phyloP scores from a whole-genome alignment of 2,329 filamentous ascomycete species.

The Stenocarpella maydis region DNA sequence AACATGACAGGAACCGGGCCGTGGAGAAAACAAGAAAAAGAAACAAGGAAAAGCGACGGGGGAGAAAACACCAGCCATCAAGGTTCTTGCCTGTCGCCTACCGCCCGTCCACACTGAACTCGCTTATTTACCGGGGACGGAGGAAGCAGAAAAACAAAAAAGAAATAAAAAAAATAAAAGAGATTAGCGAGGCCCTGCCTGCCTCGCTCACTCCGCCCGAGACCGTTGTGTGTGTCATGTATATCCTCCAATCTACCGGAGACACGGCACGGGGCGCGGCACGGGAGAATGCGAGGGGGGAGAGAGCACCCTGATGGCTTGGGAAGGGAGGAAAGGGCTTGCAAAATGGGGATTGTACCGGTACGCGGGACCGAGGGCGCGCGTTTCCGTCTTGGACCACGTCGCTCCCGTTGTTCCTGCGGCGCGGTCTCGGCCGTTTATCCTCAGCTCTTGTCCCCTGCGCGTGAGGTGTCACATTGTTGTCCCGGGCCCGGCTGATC shows the following conservation, averaged over 20 bases:
- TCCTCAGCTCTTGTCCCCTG: not conserved
- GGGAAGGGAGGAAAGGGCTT: too few relatives aligned
- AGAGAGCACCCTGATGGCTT: not conserved
- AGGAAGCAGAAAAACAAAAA: too few relatives aligned
- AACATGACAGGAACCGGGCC: not conserved
- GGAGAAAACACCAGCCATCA: slow-evolving; percentile 1
- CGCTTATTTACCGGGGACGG: not conserved
- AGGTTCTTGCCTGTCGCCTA: not conserved
- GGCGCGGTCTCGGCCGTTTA: slow-evolving; percentile 9
- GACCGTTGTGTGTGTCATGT: not conserved
- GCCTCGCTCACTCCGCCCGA: not conserved
- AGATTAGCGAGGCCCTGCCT: not conserved
- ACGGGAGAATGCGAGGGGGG: not conserved
- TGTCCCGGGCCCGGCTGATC: not conserved
- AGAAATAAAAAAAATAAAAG: not conserved
- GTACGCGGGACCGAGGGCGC: not conserved
- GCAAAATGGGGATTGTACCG: not conserved
- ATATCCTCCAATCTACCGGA: slow-evolving; percentile 1
- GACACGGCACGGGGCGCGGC: slow-evolving; percentile 16
- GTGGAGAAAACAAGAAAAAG: not conserved
- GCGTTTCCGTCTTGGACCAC: not conserved
- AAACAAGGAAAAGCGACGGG: not conserved
- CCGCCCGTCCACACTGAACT: not conserved
- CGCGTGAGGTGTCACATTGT: slow-evolving; percentile 1
- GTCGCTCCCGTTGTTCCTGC: not conserved